Evolutionary conservation across 73 alveolate genomes (phyloP).

Genomic region (Tetrahymena elliotti): DNA sequence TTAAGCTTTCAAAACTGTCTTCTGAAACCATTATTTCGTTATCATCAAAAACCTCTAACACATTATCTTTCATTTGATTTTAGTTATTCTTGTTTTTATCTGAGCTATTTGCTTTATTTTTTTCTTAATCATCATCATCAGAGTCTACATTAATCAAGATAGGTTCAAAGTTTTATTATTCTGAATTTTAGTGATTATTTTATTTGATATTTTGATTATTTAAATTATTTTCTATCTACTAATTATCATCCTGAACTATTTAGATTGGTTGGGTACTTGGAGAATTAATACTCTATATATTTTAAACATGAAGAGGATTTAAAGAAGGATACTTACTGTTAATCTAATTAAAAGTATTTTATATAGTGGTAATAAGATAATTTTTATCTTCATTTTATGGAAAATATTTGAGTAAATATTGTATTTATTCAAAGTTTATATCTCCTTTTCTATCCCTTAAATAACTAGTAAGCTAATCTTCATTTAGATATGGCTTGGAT

Average conservation of each 20-base stretch:
- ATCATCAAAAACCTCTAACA: not conserved
- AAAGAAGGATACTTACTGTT: not conserved
- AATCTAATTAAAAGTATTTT: not conserved
- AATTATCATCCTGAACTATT: not conserved
- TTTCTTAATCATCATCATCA: not conserved
- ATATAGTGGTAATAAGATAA: not conserved
- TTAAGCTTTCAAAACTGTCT: not conserved
- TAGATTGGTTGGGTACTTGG: not conserved
- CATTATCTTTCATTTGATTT: not conserved
- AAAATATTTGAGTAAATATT: not conserved
- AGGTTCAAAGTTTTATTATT: not conserved
- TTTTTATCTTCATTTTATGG: not conserved
- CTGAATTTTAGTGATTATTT: too few species aligned
- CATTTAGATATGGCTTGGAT: not conserved
- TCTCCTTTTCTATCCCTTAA: not conserved
- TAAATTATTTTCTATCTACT: too few species aligned
- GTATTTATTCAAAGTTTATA: not conserved
- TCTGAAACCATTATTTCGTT: not conserved
- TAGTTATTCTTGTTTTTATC: not conserved
- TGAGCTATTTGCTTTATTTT: not conserved
- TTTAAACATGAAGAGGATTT: not conserved
- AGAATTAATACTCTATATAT: not conserved
- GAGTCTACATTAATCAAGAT: not conserved
- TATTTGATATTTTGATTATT: too few species aligned
- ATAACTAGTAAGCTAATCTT: not conserved